Base-by-base conservation (phyloP, 371 early-diverging fungal genomes). In the Mucor saturninus region DNA sequence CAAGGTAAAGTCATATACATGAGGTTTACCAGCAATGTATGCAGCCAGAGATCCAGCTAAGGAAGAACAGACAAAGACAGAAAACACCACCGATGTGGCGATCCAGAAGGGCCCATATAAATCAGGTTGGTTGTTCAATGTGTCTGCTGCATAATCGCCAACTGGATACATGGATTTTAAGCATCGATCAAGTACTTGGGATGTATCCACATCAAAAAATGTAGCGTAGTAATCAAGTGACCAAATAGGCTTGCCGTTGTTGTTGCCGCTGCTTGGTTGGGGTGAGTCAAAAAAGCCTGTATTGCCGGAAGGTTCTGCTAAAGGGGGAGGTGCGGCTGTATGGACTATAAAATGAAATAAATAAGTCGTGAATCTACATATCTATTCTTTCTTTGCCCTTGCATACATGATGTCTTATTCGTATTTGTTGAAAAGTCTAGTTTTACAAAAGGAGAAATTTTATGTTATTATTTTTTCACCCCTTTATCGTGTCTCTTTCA, bases 141-240 rank as follows among this genome's bases (percentile, higher is more conserved):
- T 79, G 14, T 82, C 83, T 42, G 59, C 46, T 35, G 79, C 79
- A 65, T 73, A 82, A 56, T 79, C 74, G 3, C 76, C 83, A 13
- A 75, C 69, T 4, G 83, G 83, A 55, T 82, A 82, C 67, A 82
- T 55, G 15, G 77, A 75, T 53, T 77, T 79, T n/a, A 82, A 35
- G 45, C 83, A 82, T 45, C 83, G 61, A 37, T 82, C 77, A 9
- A 79, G 32, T 0, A 81, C 81, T 74, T 93, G 91, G 14, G 76
- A 62, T 3, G 93, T 92, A 68, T 98, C 95, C 6, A 98, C 95
- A 64, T 96, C 90, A 71, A 96, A 98, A 68, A 85, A 98, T 63
- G 83, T 90, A 35, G 90, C 65, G 70, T 95, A 98, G 71, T 93
- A 96, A 52, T 94, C 95, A 6, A 94, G 57, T 1, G 89, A 88